Base-by-base conservation (phyloP, 2,329 filamentous ascomycete genomes). In the Colletotrichum spaethianum region DNA sequence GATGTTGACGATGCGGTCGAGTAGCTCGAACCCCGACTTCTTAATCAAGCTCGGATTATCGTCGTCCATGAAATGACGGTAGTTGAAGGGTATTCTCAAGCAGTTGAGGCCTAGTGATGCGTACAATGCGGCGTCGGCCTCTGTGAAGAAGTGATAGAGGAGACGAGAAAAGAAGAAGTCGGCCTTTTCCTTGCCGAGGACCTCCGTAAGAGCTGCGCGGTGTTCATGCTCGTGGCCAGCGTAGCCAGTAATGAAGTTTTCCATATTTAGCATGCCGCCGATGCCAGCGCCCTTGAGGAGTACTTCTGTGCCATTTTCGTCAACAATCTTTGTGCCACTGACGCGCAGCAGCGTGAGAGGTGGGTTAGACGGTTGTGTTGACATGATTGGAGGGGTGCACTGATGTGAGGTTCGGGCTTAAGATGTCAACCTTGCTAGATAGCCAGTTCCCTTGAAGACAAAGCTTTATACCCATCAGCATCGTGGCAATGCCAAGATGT, bases 171-270 rank as follows among this genome's bases (percentile, higher is more conserved):
- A 91, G 80, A 91, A 90, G 80, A 86, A 91, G 14, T 89, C 83
- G 65, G 88, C 86, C 75, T 89, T 90, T 63, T 90, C 85, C 59
- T 85, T 76, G 1, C 89, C 89, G 0, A 91, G 80, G 0, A 88
- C 86, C 66, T 85, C 82, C 0, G 85, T 79, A 79, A 91, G 84
- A 2, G 87, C 85, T 2, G 83, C 83, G 11, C 89, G 86, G 73
- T 90, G 87, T 72, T 90, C 84, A n/a, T 82, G 82, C 77, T 91
- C 90, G 67, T 89, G 87, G 26, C 88, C 90, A 6, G 88, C 82
- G 73, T 87, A 91, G n/a, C 90, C 90, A 0, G 87, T 89, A 74
- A 91, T 91, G 82, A 91, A 91, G 77, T 90, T 91, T 77, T 90
- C 88, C 86, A 89, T 89, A 75, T 80, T 81, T 38, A 81, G 76